Base-by-base conservation (phyloP, 179 eudicot genomes). In the Patellifolia procumbens region DNA sequence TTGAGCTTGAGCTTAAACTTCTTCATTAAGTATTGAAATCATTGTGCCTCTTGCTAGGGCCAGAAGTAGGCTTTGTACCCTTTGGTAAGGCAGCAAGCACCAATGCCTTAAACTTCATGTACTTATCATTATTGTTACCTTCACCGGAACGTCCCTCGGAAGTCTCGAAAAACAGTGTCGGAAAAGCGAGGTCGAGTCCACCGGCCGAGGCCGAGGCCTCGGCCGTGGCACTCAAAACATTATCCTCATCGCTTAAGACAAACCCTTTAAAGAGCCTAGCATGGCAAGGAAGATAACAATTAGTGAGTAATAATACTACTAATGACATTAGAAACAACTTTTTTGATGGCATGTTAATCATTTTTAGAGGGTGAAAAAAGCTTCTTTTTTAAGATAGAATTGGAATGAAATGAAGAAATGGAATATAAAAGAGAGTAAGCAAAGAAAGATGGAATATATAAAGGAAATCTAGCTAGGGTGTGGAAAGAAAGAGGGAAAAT, bases 11-110 rank as follows among this genome's bases (percentile, higher is more conserved):
- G 19, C 32, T 32, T 16, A 11, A 8, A 12, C 76, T 71, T 22
- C 72, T 49, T 72, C 31, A 16, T 61, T 67, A 76, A 22, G 46
- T 35, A 8, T 81, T 81, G 56, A 81, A 13, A 35, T 81, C 81
- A 73, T 81, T 81, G 60, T 81, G 84, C 49, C 58, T 73, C 75
- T 77, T 77, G 75, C 78, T 77, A 46, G 77, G 80, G 49, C 75
- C 37, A 67, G 84, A 81, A 4, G 60, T 0, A 12, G 15, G 29
- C 67, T 31, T 73, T n/a, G 71, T 77, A 26, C 81, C 84, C 78
- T 68, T 81, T 26, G 84, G 84, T 39, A 81, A 81, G 58, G 79
- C 24, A 68, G 48, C 78, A 3, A 81, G 43, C 19, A 81, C 81
- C 32, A 81, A 77, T 61, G 75, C 61, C 72, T 75, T 81, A 43